Evolutionary conservation across 352 stramenopile genomes (phyloP), one percentile per base, ranked within the genome.

Genomic region (Globisporangium irregulare): DNA sequence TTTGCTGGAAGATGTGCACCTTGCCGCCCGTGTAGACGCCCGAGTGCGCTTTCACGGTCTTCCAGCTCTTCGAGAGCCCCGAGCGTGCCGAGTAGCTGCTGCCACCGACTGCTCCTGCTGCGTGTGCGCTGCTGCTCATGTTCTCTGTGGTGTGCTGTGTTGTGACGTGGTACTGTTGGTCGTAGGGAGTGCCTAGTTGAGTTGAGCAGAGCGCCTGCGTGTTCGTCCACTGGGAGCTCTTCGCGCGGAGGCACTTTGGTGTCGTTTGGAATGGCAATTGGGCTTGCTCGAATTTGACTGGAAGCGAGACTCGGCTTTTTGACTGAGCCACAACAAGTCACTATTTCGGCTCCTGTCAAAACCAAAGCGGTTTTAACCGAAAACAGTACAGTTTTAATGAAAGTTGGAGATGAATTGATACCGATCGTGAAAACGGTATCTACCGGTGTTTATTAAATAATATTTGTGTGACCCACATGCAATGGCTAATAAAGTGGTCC

Each of bases 1-100:
- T 58, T 18, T 70, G 41, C 29, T 75, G 43, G 59, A 89, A 86
- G 27, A 93, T 60, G 72, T 93, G 72, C 29, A 89, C 83, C 67
- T 95, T 95, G 66, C 87, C 87, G 60, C 87, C 87, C 14, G 87
- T 94, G 75, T 89, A 95, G 58, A 95, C 84, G 58, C 87, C 87
- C 18, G 83, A 77, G 66, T 94, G 87, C 10, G 80, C 80, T 68
- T 91, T 91, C 56, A 93, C 78, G 6, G 83, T 82, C 62, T 85
- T 85, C 86, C 86, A 95, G 66, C 63, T 89, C 72, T 95, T 95
- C 61, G 80, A 90, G 29, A 95, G 80, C 2, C 86, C 86, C 32
- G 76, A 86, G 67, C 73, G 83, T 41, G 73, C 74, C 57, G 82
- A 91, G 73, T 92, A 93, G 71, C 78, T 91, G 53, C 58, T 73